Evolutionary conservation across 768 basidiomycete genomes (phyloP).

Genomic region (Leccinum fibrillosum): DNA sequence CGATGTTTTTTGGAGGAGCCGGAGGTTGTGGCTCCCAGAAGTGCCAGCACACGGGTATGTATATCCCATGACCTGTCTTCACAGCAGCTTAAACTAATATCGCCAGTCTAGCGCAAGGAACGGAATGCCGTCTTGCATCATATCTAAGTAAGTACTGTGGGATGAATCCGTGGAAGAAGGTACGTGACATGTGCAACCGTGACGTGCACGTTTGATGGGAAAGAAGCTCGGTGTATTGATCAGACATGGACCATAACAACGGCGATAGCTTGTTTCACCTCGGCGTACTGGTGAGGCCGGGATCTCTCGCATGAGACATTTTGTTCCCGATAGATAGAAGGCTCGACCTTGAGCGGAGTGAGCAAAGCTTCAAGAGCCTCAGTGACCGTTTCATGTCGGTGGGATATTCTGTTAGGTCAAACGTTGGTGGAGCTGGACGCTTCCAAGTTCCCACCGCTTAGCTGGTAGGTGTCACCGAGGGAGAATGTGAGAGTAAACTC

Average conservation of each 20-base stretch:
- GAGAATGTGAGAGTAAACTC: no score
- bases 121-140: background rate
- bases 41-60: slow-evolving; percentile 2
- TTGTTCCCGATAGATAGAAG: background rate
- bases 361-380: background rate
- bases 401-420: background rate
- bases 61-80: background rate
- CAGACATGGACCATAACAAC: background rate
- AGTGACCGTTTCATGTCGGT: background rate
- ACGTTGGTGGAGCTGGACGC: background rate
- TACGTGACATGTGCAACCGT: background rate
- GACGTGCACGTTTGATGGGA: background rate
- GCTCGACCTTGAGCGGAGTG: background rate
- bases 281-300: no score
- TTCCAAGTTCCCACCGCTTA: slow-evolving; percentile 12
- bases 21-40: background rate
- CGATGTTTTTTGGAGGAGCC: background rate
- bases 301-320: background rate
- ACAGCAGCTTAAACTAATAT: background rate
- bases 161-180: background rate
- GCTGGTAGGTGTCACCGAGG: no score
- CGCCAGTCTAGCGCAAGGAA: background rate
- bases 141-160: background rate
- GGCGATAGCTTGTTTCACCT: background rate
- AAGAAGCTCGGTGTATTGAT: background rate